These are phyloP conservation scores for Solanum sparsipilum DNA, from an alignment of 257 asterid genomes.

Conservation along the genomic window DNA sequence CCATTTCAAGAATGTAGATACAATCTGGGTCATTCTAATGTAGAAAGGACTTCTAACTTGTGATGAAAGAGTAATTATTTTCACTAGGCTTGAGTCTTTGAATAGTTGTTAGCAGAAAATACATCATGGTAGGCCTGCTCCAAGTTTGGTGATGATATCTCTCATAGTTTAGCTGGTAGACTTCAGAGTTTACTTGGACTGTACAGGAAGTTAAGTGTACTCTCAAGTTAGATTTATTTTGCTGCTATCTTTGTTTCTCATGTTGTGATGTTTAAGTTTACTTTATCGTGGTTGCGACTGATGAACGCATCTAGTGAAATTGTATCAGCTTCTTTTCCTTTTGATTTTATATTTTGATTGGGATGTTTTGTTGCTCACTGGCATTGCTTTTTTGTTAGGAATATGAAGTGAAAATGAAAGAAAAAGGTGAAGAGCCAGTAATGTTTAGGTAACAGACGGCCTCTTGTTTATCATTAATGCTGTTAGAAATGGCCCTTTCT, in stretches of 20 bases:
- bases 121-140: neutral
- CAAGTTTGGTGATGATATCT: neutral
- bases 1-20: neutral
- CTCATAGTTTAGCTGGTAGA: neutral
- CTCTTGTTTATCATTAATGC: neutral
- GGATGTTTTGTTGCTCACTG: neutral
- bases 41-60: neutral
- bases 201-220: neutral
- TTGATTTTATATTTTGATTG: neutral
- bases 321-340: neutral
- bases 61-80: neutral
- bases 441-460: conserved; percentile 79
- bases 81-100: neutral
- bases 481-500: neutral
- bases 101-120: neutral
- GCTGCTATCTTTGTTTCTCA: neutral
- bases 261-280: neutral
- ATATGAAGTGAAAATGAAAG: conserved; percentile 77
- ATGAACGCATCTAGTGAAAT: neutral
- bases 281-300: neutral
- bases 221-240: neutral
- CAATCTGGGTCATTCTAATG: neutral
- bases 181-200: neutral
- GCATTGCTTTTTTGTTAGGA: conserved; percentile 39
- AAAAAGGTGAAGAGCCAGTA: conserved; percentile 95